phyloP scores from a whole-genome alignment of 257 asterid genomes.

The Voacanga thouarsii region DNA sequence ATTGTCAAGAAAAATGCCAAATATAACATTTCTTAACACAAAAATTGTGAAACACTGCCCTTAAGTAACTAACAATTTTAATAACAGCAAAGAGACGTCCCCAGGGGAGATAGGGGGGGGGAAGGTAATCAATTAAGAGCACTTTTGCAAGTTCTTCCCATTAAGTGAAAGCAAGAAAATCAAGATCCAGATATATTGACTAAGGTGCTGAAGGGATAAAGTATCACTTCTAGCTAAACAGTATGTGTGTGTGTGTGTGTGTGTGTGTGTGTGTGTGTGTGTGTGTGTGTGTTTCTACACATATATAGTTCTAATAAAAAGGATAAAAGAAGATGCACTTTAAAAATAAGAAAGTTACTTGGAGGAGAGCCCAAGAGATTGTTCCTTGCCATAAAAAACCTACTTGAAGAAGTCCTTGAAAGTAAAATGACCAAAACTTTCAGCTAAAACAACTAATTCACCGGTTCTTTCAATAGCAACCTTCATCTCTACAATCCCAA shows the following conservation, averaged over 20 bases:
- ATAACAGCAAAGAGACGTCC: background rate
- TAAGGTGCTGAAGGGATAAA: too few relatives aligned
- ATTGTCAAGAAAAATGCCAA: background rate
- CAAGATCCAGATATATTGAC: too few relatives aligned
- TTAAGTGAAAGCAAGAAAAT: background rate
- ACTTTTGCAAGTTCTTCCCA: background rate
- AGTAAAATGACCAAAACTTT: slow-evolving; percentile 97
- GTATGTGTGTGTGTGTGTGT: too few relatives aligned
- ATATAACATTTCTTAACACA: background rate
- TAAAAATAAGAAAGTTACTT: slow-evolving; percentile 58
- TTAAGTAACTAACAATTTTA: background rate
- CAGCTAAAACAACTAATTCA: slow-evolving; percentile 89
- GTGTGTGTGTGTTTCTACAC: too few relatives aligned
- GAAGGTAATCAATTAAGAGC: background rate
- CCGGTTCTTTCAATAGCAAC: slow-evolving; percentile 95
- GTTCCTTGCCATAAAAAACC: slow-evolving; percentile 80
- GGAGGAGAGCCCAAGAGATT: slow-evolving; percentile 88
- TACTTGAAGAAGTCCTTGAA: slow-evolving; percentile 90
- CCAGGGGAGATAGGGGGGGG: too few relatives aligned
- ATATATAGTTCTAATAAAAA: too few relatives aligned
- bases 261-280: too few relatives aligned
- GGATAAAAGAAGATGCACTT: background rate
- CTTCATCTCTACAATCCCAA: slow-evolving; percentile 99
- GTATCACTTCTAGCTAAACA: too few relatives aligned
- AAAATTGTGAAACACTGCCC: background rate